A percentile compares a stretch with the other conserved stretches of the same genome.
These are phyloP conservation scores for Gossypium laxum DNA, from an alignment of 441 rosid species.

Conservation along the genomic window DNA sequence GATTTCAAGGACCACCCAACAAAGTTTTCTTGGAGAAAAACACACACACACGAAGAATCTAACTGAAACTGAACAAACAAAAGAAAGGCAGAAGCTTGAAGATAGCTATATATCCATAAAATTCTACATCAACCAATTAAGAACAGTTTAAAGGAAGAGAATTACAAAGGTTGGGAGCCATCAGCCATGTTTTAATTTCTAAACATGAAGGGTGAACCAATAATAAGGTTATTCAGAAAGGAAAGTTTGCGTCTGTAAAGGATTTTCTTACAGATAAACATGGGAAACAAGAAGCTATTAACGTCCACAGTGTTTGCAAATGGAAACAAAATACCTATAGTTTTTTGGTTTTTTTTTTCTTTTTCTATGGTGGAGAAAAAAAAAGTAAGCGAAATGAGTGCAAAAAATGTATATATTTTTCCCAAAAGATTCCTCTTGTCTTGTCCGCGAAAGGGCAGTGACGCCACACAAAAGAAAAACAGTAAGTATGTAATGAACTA, in stretches of 20 bases:
- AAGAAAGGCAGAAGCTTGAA: background rate
- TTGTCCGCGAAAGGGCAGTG: constrained; percentile 22
- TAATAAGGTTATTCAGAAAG: background rate
- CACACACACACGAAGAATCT: background rate
- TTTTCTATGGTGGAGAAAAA: constrained; percentile 18
- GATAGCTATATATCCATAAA: too few relatives aligned
- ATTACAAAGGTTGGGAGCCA: background rate
- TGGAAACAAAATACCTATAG: constrained; percentile 25
- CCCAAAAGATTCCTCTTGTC: constrained; percentile 22
- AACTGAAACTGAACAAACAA: background rate
- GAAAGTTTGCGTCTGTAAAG: background rate
- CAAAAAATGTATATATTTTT: constrained; percentile 1
- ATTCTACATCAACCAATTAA: too few relatives aligned
- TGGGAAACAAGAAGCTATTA: background rate
- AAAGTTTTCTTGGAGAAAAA: background rate
- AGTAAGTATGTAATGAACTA: background rate
- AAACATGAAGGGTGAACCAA: background rate
- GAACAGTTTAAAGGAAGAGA: too few relatives aligned
- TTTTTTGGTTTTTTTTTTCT: constrained; percentile 6
- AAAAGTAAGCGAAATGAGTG: background rate
- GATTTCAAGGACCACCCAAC: background rate
- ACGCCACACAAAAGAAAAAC: background rate
- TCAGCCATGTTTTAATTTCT: background rate
- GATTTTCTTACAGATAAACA: background rate
- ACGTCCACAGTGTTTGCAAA: constrained; percentile 9